These are phyloP conservation scores for Hapsidospora chrysogenum DNA, from an alignment of 495 filamentous ascomycete species.

Conservation along the genomic window DNA sequence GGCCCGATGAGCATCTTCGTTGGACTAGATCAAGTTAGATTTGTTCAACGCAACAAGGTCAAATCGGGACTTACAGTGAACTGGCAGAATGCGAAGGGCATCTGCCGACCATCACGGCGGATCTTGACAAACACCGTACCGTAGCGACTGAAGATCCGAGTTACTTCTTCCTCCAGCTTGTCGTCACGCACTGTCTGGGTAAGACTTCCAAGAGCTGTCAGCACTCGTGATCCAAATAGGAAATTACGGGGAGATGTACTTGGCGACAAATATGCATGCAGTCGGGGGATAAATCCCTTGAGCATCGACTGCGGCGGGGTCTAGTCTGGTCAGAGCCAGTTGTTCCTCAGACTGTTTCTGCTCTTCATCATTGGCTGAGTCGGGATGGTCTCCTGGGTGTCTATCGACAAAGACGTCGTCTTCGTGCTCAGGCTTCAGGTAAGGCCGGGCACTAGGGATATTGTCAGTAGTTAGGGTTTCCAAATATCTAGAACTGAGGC, in stretches of 20 bases:
- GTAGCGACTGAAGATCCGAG: slow-evolving; percentile 28
- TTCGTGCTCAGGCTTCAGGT: too few relatives aligned
- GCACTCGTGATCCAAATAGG: neutral
- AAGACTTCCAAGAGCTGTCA: too few relatives aligned
- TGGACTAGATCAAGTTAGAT: slow-evolving; percentile 11
- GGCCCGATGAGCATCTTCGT: slow-evolving; percentile 30
- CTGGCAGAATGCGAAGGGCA: slow-evolving; percentile 49
- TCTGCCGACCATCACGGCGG: slow-evolving; percentile 33
- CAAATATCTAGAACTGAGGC: too few relatives aligned
- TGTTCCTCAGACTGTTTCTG: too few relatives aligned
- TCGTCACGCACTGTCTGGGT: slow-evolving; percentile 27
- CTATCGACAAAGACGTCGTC: too few relatives aligned
- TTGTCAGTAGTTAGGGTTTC: too few relatives aligned
- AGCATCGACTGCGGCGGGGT: slow-evolving; percentile 24
- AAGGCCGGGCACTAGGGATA: too few relatives aligned
- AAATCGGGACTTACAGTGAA: slow-evolving; percentile 31
- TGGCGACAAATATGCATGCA: slow-evolving; percentile 47
- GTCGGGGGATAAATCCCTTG: slow-evolving; percentile 35
- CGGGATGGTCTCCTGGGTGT: too few relatives aligned
- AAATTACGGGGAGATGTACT: slow-evolving; percentile 26
- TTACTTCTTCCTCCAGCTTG: slow-evolving; percentile 34
- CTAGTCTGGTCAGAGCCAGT: too few relatives aligned
- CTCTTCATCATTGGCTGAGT: too few relatives aligned
- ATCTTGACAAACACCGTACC: slow-evolving; percentile 47
- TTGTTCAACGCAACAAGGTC: neutral